Percentiles rank a stretch among this genome's conserved stretches.
These are phyloP conservation scores for Gossypium turneri DNA, from an alignment of 345 rosid genomes.

Conservation along the genomic window DNA sequence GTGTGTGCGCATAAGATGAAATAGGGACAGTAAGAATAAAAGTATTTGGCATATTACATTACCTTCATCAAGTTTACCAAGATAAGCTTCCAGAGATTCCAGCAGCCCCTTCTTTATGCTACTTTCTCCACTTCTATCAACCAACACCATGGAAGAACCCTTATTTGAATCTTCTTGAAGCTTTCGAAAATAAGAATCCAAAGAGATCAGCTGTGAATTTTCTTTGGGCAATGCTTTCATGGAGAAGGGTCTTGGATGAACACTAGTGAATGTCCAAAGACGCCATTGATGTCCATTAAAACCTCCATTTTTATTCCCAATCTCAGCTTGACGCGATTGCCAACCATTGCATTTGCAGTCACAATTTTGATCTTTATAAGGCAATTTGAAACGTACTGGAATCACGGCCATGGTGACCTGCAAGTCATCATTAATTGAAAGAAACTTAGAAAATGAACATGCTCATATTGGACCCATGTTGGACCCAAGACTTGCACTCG, in stretches of 20 bases:
- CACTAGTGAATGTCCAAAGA: slow-evolving; percentile 17
- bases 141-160: slow-evolving; percentile 9
- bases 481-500: too few species aligned
- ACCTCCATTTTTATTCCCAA: slow-evolving; percentile 15
- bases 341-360: slow-evolving; percentile 11
- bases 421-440: neutral
- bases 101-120: slow-evolving; percentile 36
- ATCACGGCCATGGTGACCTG: slow-evolving; percentile 50
- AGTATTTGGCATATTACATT: neutral
- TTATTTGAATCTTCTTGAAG: slow-evolving; percentile 23
- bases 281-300: slow-evolving; percentile 12
- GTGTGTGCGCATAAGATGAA: neutral
- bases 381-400: slow-evolving; percentile 42
- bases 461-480: too few species aligned
- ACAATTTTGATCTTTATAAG: slow-evolving; percentile 26
- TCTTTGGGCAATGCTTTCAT: slow-evolving; percentile 23
- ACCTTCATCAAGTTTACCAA: slow-evolving; percentile 51
- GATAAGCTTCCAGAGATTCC: slow-evolving; percentile 46
- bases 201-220: slow-evolving; percentile 36
- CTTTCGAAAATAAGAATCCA: slow-evolving; percentile 73
- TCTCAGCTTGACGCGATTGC: slow-evolving; percentile 17
- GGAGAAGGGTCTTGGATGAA: slow-evolving; percentile 15
- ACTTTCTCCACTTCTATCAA: slow-evolving; percentile 18
- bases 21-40: neutral
- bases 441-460: neutral